Evolutionary conservation across 2,329 filamentous ascomycete species (phyloP).

Genomic region (Exophiala viscosa): DNA sequence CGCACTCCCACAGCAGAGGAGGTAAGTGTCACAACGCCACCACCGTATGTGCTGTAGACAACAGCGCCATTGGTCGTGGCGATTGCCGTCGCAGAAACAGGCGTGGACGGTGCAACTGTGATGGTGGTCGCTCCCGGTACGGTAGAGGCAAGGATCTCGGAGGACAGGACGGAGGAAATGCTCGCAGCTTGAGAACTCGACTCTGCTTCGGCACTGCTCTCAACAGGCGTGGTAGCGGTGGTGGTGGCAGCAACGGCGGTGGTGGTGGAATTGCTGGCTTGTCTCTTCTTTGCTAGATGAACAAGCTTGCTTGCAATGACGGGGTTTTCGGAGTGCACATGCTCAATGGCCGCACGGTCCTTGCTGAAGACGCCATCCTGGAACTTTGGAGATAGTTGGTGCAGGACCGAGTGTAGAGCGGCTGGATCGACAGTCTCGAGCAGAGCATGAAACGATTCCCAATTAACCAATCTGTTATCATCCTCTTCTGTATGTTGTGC

Average conservation of each 20-base stretch:
- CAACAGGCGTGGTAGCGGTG: conserved; percentile 26
- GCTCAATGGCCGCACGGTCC: conserved; percentile 61
- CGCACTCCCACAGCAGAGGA: conserved; percentile 25
- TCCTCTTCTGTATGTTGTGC: conserved; percentile 19
- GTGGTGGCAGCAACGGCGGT: conserved; percentile 16
- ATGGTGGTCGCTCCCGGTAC: conserved; percentile 26
- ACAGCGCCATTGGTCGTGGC: conserved; percentile 26
- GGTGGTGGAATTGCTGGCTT: conserved; percentile 31
- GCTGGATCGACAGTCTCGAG: conserved; percentile 56
- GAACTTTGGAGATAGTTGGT: conserved; percentile 61
- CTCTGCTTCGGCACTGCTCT: conserved; percentile 21
- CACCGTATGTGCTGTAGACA: conserved; percentile 32
- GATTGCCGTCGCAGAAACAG: conserved; percentile 24
- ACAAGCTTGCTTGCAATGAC: conserved; percentile 61
- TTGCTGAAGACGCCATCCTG: conserved; percentile 66
- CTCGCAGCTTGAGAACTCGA: conserved; percentile 24
- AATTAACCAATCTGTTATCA: conserved; percentile 23
- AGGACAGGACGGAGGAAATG: conserved; percentile 25
- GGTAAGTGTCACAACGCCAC: conserved; percentile 29
- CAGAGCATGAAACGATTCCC: conserved; percentile 50
- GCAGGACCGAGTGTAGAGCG: conserved; percentile 63
- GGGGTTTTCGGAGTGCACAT: conserved; percentile 59
- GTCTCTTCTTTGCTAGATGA: conserved; percentile 61
- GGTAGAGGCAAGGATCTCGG: conserved; percentile 26
- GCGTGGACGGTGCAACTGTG: conserved; percentile 24